These are phyloP conservation scores for Candida sanyaensis DNA, from an alignment of 1,139 yeast species.

Conservation along the genomic window DNA sequence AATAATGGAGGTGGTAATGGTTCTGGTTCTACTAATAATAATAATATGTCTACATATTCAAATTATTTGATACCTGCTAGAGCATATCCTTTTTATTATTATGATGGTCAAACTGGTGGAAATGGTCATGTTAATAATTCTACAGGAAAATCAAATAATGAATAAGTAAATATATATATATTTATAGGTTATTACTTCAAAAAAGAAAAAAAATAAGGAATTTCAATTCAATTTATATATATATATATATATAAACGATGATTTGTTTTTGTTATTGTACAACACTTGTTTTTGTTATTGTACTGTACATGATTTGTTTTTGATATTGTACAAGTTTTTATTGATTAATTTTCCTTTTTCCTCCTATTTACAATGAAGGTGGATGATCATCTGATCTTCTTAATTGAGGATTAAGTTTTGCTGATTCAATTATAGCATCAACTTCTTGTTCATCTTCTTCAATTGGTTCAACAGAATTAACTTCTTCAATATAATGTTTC, in stretches of 20 bases:
- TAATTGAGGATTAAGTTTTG: constrained; percentile 32
- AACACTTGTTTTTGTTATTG: background rate
- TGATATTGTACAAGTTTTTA: background rate
- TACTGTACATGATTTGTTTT: background rate
- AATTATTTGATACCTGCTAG: constrained; percentile 9
- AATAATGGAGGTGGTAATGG: background rate
- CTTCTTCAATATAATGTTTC: constrained; percentile 80
- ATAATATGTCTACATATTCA: background rate
- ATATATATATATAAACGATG: background rate
- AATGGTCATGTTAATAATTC: background rate
- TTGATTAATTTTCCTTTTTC: background rate
- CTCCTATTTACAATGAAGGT: constrained; percentile 38
- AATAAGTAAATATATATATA: background rate
- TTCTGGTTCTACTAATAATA: background rate
- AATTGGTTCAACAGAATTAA: constrained; percentile 64
- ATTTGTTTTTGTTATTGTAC: no score
- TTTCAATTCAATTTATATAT: background rate
- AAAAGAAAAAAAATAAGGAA: background rate
- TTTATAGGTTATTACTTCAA: background rate
- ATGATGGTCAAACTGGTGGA: background rate
- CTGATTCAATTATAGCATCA: constrained; percentile 28
- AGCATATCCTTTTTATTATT: constrained; percentile 9
- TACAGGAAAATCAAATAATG: constrained; percentile 4
- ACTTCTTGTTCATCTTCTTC: constrained; percentile 24
- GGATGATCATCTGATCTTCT: constrained; percentile 37